These are phyloP conservation scores for Amaranthus hypochondriacus DNA, from an alignment of 148 eudicot genomes.

Conservation along the genomic window DNA sequence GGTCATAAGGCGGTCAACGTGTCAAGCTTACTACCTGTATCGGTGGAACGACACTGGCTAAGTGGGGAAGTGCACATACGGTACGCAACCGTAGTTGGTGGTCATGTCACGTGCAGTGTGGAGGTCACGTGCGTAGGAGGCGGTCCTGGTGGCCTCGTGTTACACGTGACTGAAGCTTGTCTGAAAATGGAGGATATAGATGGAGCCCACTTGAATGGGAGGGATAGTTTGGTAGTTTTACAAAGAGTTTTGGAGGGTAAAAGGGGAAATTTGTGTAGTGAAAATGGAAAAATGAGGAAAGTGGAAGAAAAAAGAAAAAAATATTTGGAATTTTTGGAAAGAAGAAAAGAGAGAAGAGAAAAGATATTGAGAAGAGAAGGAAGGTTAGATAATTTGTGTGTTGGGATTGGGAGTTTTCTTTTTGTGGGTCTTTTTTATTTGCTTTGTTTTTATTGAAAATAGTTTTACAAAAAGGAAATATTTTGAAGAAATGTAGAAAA, in stretches of 20 bases:
- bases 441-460: slow-evolving; percentile 5
- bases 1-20: slow-evolving; percentile 40
- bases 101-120: slow-evolving; percentile 40
- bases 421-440: slow-evolving; percentile 26
- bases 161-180: slow-evolving; percentile 76
- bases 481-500: too few relatives aligned
- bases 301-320: slow-evolving; percentile 37
- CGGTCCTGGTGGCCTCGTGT: slow-evolving; percentile 29
- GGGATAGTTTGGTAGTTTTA: slow-evolving; percentile 64
- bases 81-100: slow-evolving; percentile 35
- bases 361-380: slow-evolving; percentile 48
- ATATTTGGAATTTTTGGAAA: slow-evolving; percentile 39
- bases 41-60: slow-evolving; percentile 70
- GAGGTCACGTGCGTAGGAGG: slow-evolving; percentile 65
- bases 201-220: slow-evolving; percentile 55
- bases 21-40: slow-evolving; percentile 53
- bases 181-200: slow-evolving; percentile 64
- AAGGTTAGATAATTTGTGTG: slow-evolving; percentile 46
- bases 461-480: not conserved
- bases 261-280: slow-evolving; percentile 28
- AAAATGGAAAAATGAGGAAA: slow-evolving; percentile 12
- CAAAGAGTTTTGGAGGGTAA: slow-evolving; percentile 43
- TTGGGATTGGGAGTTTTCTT: slow-evolving; percentile 36
- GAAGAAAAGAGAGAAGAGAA: slow-evolving; percentile 48
- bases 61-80: slow-evolving; percentile 64